Conservation (phyloP, 208 protist species). For the Leishmania mexicana region DNA sequence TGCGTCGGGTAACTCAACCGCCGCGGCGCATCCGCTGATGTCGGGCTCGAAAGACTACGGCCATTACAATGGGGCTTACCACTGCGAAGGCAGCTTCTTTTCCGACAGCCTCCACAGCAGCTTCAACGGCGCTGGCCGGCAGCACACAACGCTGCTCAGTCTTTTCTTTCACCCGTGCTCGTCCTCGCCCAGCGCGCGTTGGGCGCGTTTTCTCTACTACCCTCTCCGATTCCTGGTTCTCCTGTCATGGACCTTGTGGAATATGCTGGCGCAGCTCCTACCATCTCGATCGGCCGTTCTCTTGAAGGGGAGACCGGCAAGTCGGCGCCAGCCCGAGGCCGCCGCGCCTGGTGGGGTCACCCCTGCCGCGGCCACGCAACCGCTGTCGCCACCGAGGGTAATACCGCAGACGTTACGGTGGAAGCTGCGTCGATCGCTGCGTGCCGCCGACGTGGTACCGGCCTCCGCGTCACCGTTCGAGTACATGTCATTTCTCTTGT, state of each 20-base stretch:
- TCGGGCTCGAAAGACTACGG: conserved; percentile 6
- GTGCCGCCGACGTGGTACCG: conserved; percentile 17
- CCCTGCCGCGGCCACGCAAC: neutral
- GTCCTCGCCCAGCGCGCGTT: conserved; percentile 7
- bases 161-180: conserved; percentile 38
- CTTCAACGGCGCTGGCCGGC: neutral
- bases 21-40: neutral
- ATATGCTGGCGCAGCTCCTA: conserved; percentile 12
- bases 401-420: conserved; percentile 18
- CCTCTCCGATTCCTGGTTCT: conserved; percentile 22
- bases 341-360: neutral
- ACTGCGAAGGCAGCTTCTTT: conserved; percentile 22
- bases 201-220: conserved; percentile 15
- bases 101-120: conserved; percentile 21
- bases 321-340: neutral
- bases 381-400: neutral
- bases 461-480: conserved; percentile 28
- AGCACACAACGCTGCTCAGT: conserved; percentile 18
- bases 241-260: conserved; percentile 34
- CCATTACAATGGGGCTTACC: conserved; percentile 11
- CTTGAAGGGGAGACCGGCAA: neutral
- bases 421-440: conserved; percentile 24
- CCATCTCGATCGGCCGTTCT: neutral
- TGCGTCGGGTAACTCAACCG: neutral
- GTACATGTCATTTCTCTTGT: conserved; percentile 23